Conservation (phyloP, 139 green algal genomes). For the Yamagishiella unicocca region DNA sequence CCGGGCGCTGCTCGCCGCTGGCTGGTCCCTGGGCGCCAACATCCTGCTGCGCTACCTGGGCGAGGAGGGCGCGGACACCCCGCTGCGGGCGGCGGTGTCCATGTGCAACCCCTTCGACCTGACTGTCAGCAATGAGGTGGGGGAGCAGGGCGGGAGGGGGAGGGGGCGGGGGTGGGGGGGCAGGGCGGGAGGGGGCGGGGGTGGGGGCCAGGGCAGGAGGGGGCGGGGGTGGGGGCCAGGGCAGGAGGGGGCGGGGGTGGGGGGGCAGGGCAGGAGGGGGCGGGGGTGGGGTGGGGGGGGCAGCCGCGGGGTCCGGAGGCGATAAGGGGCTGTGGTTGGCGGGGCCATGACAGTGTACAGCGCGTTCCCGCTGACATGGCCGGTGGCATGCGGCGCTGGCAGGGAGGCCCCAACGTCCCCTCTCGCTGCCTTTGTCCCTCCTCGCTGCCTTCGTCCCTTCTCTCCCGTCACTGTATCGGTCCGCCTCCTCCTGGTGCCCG, state of each 20-base stretch:
- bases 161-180: not conserved
- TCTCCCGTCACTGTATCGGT: too few relatives aligned
- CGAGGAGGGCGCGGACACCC: slow-evolving; percentile 77
- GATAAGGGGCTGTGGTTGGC: too few relatives aligned
- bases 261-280: not conserved
- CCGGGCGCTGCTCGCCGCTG: slow-evolving; percentile 71
- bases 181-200: not conserved
- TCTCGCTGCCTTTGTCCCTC: too few relatives aligned
- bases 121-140: slow-evolving; percentile 68
- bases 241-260: too few relatives aligned
- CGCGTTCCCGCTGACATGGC: too few relatives aligned
- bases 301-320: not conserved
- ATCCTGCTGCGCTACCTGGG: slow-evolving; percentile 87
- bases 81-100: slow-evolving; percentile 84
- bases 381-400: too few relatives aligned
- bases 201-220: too few relatives aligned
- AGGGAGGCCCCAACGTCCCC: too few relatives aligned
- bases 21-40: slow-evolving; percentile 96
- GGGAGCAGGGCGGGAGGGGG: not conserved
- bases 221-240: not conserved
- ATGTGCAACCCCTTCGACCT: slow-evolving; percentile 97
- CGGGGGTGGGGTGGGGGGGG: too few relatives aligned
- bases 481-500: too few relatives aligned
- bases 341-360: too few relatives aligned
- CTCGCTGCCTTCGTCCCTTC: too few relatives aligned